Evolutionary conservation across 1,139 yeast species (phyloP), one percentile per base, ranked within the genome.

Genomic region (Saccharomyces hybrid): DNA sequence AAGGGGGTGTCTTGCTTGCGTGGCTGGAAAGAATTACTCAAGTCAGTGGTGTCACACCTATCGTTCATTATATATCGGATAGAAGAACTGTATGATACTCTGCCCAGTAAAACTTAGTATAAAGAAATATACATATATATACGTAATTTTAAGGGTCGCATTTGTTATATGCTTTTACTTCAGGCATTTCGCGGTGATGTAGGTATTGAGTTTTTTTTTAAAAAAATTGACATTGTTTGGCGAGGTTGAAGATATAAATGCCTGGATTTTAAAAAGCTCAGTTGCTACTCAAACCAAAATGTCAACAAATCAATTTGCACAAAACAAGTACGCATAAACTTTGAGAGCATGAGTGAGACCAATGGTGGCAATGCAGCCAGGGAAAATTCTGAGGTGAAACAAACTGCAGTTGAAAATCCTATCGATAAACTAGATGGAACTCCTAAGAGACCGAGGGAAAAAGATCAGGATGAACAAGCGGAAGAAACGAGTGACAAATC

Each of bases 21-120:
- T 95, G 99, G 99, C 89, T 86, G 68, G 98, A 93, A 64, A 90
- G 89, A 72, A 81, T 95, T 27, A 84, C 88, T 46, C 95, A 86
- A 59, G 73, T 81, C 47, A 82, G 91, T 13, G 98, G 98, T 16
- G 83, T 87, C 68, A 97, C 96, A 9, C 88, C 96, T 47, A 86
- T 93, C 63, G 87, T 88, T 51, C 83, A 97, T 64, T 89, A 82
- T 71, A 78, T 90, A 73, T 81, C 90, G 50, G 98, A 91, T 72
- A 81, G 96, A 74, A 80, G 95, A 69, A 82, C 89, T 14, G 88
- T 89, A 46, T 65, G 51, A 54, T 9, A 26, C 44, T 16, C 11
- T 19, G 44, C 44, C 44, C 19, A 38, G 8, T 19, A 38, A 16
- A 23, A 7, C 14, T 11, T 19, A 46, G 31, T 23, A 14, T 26